phyloP scores from a whole-genome alignment of 2,329 filamentous ascomycete genomes.

The Corinectria fuckeliana region DNA sequence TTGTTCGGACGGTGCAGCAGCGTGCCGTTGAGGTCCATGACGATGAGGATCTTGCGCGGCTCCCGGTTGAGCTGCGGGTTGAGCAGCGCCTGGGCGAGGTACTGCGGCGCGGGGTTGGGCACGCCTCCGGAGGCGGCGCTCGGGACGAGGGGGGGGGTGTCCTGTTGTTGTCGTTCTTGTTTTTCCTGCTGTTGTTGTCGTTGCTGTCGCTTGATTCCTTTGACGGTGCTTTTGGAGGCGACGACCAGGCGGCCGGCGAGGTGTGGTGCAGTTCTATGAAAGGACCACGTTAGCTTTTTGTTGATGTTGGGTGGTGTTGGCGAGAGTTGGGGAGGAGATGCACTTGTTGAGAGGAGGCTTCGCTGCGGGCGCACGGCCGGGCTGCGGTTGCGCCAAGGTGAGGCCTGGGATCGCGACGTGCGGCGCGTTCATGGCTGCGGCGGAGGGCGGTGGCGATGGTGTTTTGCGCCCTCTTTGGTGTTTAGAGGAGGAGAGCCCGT shows the following conservation, averaged over 20 bases:
- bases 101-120: conserved; percentile 65
- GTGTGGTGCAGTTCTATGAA: not conserved
- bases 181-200: too few relatives aligned
- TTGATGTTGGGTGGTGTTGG: not conserved
- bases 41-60: conserved; percentile 74
- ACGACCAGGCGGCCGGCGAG: not conserved
- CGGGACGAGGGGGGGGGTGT: conserved; percentile 25
- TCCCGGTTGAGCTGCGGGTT: conserved; percentile 48
- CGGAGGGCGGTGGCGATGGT: not conserved
- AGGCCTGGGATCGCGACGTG: conserved; percentile 1
- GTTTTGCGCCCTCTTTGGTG: not conserved
- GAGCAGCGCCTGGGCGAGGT: conserved; percentile 62
- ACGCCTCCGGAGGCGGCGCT: conserved; percentile 59
- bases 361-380: too few relatives aligned
- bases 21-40: conserved; percentile 94
- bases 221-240: not conserved
- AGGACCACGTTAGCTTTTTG: not conserved
- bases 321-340: not conserved
- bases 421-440: not conserved
- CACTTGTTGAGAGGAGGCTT: not conserved
- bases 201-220: too few relatives aligned
- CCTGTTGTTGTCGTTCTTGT: too few relatives aligned
- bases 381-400: not conserved
- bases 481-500: too few relatives aligned
- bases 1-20: conserved; percentile 74